A percentile compares a stretch with the other conserved stretches of the same genome.
Evolutionary conservation across 1,139 yeast genomes (phyloP).

Genomic region (Geotrichum macrosporum): DNA sequence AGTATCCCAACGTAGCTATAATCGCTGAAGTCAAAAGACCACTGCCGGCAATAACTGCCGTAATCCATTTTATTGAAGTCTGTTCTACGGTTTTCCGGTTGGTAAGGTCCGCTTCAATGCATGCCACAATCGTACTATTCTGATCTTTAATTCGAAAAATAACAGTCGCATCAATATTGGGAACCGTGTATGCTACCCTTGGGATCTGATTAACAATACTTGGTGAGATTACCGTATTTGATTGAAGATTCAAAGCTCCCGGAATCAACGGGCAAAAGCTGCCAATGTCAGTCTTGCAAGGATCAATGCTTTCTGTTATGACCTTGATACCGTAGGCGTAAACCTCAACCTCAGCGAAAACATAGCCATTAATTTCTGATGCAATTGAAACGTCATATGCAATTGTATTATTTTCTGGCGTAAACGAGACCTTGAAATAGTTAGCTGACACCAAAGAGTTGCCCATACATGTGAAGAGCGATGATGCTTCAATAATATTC

Average conservation of each 20-base stretch:
- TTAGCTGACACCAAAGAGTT: constrained; percentile 82
- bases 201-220: constrained; percentile 59
- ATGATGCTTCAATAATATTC: constrained; percentile 35
- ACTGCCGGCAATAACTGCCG: constrained; percentile 87
- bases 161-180: constrained; percentile 93
- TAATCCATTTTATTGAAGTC: constrained; percentile 93
- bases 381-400: constrained; percentile 70
- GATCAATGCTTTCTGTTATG: constrained; percentile 51
- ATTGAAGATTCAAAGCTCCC: constrained; percentile 74
- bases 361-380: constrained; percentile 68
- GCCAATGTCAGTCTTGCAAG: constrained; percentile 53
- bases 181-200: constrained; percentile 78
- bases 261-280: constrained; percentile 78
- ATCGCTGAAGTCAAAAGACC: constrained; percentile 86
- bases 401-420: constrained; percentile 60
- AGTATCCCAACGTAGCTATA: constrained; percentile 83
- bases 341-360: constrained; percentile 63
- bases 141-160: constrained; percentile 51
- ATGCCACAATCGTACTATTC: constrained; percentile 55
- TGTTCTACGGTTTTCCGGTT: constrained; percentile 94
- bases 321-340: constrained; percentile 80
- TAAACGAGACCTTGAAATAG: constrained; percentile 68
- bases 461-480: constrained; percentile 90
- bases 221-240: constrained; percentile 47
- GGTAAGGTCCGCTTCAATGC: constrained; percentile 79